phyloP scores from a whole-genome alignment of 495 filamentous ascomycete species.

The Hypoxylon intermedium region DNA sequence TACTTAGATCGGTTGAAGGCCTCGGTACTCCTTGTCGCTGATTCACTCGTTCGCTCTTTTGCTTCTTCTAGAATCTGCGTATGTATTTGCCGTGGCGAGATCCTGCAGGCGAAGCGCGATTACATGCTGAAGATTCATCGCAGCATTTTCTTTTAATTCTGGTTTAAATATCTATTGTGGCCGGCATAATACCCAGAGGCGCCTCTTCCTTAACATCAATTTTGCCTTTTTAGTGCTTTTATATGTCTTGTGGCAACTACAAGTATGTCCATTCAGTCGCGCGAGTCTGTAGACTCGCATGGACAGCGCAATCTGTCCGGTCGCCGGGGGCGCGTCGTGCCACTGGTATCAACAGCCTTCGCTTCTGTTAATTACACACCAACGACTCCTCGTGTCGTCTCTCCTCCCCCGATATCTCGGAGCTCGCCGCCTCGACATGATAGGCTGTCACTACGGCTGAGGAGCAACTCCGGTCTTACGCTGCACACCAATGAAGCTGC shows the following conservation, averaged over 20 bases:
- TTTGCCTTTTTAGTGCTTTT: neutral
- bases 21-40: neutral
- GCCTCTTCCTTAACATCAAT: too few species aligned
- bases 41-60: neutral
- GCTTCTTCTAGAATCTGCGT: neutral
- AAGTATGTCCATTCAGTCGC: neutral
- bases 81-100: neutral
- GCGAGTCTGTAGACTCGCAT: neutral
- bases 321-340: neutral
- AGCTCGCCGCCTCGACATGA: slow-evolving; percentile 16
- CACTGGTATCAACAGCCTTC: neutral
- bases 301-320: neutral
- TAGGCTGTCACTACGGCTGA: slow-evolving; percentile 38
- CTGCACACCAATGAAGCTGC: slow-evolving; percentile 45
- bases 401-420: slow-evolving; percentile 34
- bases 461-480: slow-evolving; percentile 50
- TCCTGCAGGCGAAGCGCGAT: neutral
- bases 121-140: too few species aligned
- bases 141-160: too few species aligned
- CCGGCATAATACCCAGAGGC: too few species aligned
- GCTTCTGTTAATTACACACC: neutral
- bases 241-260: neutral
- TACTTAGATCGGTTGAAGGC: neutral
- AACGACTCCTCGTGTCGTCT: slow-evolving; percentile 16
- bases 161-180: too few species aligned